Evolutionary conservation across 768 basidiomycete genomes (phyloP).

Genomic region (Phylloporus sp.): DNA sequence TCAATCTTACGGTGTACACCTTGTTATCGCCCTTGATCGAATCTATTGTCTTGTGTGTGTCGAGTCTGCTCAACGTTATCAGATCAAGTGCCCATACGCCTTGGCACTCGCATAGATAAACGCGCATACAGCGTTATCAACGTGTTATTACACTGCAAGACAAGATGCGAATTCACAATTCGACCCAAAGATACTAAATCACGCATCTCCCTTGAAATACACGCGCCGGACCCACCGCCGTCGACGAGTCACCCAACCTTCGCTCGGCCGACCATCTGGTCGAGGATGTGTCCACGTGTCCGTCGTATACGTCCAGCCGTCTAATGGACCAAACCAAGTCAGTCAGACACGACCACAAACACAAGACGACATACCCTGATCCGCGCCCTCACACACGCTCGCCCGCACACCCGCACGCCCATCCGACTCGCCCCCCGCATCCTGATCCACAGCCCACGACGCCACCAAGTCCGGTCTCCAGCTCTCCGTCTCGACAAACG

Average conservation of each 20-base stretch:
- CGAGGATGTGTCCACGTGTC: slow-evolving; percentile 64
- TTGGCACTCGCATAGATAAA: no score
- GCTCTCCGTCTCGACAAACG: slow-evolving; percentile 71
- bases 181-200: not conserved
- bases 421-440: no score
- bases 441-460: slow-evolving; percentile 43
- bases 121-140: no score
- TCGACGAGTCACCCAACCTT: slow-evolving; percentile 57
- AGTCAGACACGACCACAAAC: not conserved
- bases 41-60: not conserved
- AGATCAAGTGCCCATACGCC: no score
- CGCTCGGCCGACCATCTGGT: slow-evolving; percentile 35
- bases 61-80: no score
- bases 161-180: not conserved
- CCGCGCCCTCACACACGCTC: slow-evolving; percentile 19
- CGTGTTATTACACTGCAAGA: no score
- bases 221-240: slow-evolving; percentile 69
- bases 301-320: slow-evolving; percentile 82
- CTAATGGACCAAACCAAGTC: slow-evolving; percentile 30
- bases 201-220: slow-evolving; percentile 26
- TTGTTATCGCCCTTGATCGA: not conserved
- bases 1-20: not conserved
- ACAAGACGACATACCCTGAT: slow-evolving; percentile 21
- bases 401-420: not conserved
- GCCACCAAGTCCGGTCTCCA: slow-evolving; percentile 68